These are phyloP conservation scores for Fremontodendron californicum DNA, from an alignment of 345 rosid genomes.

Conservation along the genomic window DNA sequence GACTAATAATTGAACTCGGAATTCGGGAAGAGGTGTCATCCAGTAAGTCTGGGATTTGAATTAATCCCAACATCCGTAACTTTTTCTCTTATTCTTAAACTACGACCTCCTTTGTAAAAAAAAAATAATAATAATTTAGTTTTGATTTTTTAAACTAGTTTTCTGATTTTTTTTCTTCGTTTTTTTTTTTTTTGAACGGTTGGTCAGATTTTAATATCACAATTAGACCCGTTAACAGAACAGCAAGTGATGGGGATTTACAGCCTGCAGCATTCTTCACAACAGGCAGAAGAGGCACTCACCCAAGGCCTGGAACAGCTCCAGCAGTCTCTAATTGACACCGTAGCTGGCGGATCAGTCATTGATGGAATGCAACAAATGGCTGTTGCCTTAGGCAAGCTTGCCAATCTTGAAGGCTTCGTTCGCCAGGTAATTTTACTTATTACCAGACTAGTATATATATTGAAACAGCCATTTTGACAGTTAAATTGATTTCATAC, in stretches of 20 bases:
- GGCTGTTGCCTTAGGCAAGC: conserved; percentile 86
- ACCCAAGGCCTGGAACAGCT: conserved; percentile 88
- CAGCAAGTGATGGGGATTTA: conserved; percentile 90
- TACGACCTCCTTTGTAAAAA: too few relatives aligned
- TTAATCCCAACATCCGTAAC: too few relatives aligned
- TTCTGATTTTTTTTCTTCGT: neutral
- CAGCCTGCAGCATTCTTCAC: conserved; percentile 87
- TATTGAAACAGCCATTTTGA: neutral
- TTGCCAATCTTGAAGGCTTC: conserved; percentile 87
- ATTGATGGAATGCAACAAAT: conserved; percentile 88
- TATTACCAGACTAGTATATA: neutral
- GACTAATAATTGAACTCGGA: too few relatives aligned
- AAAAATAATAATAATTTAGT: too few relatives aligned
- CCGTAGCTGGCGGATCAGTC: conserved; percentile 51
- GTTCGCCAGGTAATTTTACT: conserved; percentile 69
- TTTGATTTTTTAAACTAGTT: neutral
- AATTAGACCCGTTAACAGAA: conserved; percentile 82
- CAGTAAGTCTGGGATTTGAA: too few relatives aligned
- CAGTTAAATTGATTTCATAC: neutral
- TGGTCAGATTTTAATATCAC: conserved; percentile 66
- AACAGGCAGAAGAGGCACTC: conserved; percentile 97
- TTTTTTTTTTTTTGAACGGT: neutral
- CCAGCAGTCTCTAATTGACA: conserved; percentile 86
- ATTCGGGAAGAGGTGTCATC: too few relatives aligned
- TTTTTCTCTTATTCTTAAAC: too few relatives aligned